Conservation (phyloP, 2,329 filamentous ascomycete genomes). For the Alternaria sp. region DNA sequence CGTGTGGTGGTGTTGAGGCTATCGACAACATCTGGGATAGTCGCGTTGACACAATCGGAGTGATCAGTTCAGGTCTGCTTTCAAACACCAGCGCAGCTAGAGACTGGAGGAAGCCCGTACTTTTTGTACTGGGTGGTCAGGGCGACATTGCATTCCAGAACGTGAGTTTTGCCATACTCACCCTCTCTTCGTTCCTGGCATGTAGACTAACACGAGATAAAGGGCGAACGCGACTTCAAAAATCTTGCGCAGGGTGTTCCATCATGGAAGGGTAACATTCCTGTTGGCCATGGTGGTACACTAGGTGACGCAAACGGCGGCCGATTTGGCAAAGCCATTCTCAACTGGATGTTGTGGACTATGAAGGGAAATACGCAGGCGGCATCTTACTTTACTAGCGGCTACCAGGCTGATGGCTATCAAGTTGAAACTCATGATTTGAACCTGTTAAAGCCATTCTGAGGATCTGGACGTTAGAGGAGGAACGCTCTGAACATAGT, state of each 20-base stretch:
- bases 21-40: conserved; percentile 17
- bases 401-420: conserved; percentile 19
- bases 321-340: conserved; percentile 21
- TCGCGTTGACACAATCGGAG: background rate
- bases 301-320: conserved; percentile 23
- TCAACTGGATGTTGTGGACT: conserved; percentile 25
- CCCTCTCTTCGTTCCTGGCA: too few species aligned
- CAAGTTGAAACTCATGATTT: conserved; percentile 14
- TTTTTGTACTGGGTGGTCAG: conserved; percentile 24
- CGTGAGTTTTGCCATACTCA: conserved; percentile 6
- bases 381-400: conserved; percentile 8
- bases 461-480: background rate
- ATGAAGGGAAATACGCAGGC: conserved; percentile 21
- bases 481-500: too few species aligned
- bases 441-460: conserved; percentile 17
- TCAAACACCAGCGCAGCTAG: background rate
- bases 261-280: conserved; percentile 31
- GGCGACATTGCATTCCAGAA: conserved; percentile 31
- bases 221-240: conserved; percentile 31
- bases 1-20: conserved; percentile 29
- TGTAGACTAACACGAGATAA: too few species aligned
- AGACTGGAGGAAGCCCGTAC: conserved; percentile 22
- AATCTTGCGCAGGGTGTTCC: conserved; percentile 20
- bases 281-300: conserved; percentile 30
- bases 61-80: too few species aligned